Evolutionary conservation across 495 filamentous ascomycete genomes (phyloP).

Genomic region (Pyronema omphalodes): DNA sequence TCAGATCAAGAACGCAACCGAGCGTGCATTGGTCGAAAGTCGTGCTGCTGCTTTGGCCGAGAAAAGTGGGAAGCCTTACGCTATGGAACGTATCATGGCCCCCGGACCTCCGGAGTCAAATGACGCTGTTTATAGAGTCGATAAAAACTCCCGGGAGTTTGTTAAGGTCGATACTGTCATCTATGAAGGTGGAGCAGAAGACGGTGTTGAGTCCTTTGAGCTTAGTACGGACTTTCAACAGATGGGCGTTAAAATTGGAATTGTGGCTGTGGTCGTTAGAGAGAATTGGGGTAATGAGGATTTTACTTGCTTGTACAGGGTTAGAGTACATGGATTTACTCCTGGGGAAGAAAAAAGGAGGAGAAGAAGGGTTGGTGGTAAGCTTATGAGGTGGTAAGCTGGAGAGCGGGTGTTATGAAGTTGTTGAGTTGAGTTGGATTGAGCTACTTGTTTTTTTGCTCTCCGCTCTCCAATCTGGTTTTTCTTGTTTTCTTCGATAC

Average conservation of each 20-base stretch:
- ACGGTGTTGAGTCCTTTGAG: constrained; percentile 10
- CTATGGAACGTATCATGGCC: not conserved
- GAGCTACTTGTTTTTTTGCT: too few relatives aligned
- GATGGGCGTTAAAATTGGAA: constrained; percentile 11
- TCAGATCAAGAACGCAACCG: constrained; percentile 24
- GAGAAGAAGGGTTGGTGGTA: too few relatives aligned
- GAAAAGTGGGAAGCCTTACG: not conserved
- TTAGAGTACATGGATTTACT: constrained; percentile 16
- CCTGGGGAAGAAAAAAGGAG: too few relatives aligned
- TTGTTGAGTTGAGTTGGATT: too few relatives aligned
- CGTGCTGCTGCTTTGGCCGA: not conserved
- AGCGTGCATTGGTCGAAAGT: constrained; percentile 1
- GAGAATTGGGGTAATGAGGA: constrained; percentile 21
- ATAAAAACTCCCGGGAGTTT: constrained; percentile 7
- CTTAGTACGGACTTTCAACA: constrained; percentile 12
- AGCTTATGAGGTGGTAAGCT: too few relatives aligned
- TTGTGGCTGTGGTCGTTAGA: constrained; percentile 13
- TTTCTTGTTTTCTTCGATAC: too few relatives aligned
- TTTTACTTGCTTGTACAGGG: constrained; percentile 21
- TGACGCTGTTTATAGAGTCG: not conserved
- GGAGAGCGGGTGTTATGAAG: too few relatives aligned
- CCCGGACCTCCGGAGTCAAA: not conserved
- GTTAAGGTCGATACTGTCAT: constrained; percentile 16
- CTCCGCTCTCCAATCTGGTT: too few relatives aligned
- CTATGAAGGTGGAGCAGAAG: constrained; percentile 10